Conservation (phyloP, 495 filamentous ascomycete genomes). For the Aspergillus olivimuriae region DNA sequence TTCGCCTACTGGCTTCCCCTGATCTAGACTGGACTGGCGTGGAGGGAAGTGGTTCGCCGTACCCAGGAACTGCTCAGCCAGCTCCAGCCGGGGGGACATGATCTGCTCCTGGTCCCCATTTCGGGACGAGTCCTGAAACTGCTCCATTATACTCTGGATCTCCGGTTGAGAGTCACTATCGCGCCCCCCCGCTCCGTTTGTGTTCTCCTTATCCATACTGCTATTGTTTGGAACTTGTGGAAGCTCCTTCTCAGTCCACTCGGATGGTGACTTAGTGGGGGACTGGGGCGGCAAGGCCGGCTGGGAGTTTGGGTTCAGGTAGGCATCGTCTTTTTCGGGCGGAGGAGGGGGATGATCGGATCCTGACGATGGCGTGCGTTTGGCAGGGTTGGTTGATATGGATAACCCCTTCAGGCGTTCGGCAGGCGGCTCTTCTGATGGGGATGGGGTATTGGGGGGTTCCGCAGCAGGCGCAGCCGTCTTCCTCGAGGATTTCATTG, state of each 20-base stretch:
- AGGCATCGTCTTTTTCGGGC: conserved; percentile 46
- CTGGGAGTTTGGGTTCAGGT: conserved; percentile 58
- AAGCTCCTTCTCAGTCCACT: conserved; percentile 45
- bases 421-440: conserved; percentile 22
- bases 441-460: conserved; percentile 8
- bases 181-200: conserved; percentile 45
- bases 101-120: conserved; percentile 66
- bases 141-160: conserved; percentile 94
- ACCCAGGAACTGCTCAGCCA: conserved; percentile 61
- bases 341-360: conserved; percentile 28
- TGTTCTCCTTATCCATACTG: conserved; percentile 40
- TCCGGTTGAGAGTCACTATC: conserved; percentile 72
- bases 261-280: conserved; percentile 36
- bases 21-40: conserved; percentile 77
- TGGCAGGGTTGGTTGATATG: conserved; percentile 20
- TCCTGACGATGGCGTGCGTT: conserved; percentile 8
- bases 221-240: conserved; percentile 48
- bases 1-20: conserved; percentile 27
- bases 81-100: conserved; percentile 72
- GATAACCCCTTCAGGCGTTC: conserved; percentile 32
- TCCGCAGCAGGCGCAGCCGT: conserved; percentile 4
- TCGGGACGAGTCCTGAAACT: conserved; percentile 62
- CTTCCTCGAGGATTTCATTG: conserved; percentile 3
- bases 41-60: conserved; percentile 66
- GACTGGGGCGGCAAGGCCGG: conserved; percentile 50